Conservation (phyloP, 768 basidiomycete species). For the Phaeotremella fagi region DNA sequence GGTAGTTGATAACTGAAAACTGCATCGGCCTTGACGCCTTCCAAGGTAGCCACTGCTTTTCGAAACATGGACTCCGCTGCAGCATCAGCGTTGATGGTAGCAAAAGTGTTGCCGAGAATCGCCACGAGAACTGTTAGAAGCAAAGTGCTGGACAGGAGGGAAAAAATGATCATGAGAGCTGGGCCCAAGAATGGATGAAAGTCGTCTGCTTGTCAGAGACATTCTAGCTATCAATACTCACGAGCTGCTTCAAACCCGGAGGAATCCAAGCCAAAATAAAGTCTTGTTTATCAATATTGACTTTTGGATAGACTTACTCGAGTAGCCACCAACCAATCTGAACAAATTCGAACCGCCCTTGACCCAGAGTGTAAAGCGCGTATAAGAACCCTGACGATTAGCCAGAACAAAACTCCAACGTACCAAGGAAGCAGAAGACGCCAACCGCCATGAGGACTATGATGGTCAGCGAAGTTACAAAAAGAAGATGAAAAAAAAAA, state of each 20-base stretch:
- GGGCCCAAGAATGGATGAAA: conserved; percentile 90
- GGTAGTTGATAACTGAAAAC: conserved; percentile 94
- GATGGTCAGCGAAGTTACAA: background rate
- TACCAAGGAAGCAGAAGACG: conserved; percentile 60
- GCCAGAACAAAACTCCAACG: background rate
- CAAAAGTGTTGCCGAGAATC: conserved; percentile 91
- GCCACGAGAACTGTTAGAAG: conserved; percentile 62
- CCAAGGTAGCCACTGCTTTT: conserved; percentile 86
- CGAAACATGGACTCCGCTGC: conserved; percentile 95
- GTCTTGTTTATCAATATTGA: background rate
- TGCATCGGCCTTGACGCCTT: conserved; percentile 71
- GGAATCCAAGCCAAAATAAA: conserved; percentile 86
- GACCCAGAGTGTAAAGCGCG: conserved; percentile 82
- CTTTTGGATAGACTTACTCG: conserved; percentile 49
- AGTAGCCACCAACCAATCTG: conserved; percentile 93
- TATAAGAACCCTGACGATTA: conserved; percentile 64
- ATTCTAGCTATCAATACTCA: conserved; percentile 51
- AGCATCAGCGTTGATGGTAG: conserved; percentile 87
- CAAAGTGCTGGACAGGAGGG: conserved; percentile 85
- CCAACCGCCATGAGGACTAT: conserved; percentile 47
- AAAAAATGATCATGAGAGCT: conserved; percentile 67
- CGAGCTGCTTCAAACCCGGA: conserved; percentile 77
- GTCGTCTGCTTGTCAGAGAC: conserved; percentile 53
- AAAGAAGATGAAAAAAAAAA: no score
- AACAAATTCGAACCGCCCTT: conserved; percentile 47